phyloP scores from a whole-genome alignment of 371 early-diverging fungal species.

The Blastocladiella emersonii region DNA sequence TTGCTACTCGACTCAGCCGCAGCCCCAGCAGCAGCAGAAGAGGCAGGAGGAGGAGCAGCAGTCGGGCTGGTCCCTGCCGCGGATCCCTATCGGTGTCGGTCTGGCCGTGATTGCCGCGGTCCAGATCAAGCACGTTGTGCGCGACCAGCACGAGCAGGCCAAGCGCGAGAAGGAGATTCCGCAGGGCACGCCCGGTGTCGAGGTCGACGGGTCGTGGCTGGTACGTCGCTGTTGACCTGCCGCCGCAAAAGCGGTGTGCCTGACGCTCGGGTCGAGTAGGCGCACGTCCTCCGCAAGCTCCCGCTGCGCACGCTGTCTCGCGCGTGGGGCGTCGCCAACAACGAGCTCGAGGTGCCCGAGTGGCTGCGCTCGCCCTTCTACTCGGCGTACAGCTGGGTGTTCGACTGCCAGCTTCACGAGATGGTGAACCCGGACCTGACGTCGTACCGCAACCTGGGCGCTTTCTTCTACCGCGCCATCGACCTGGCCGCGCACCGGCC shows the following conservation, averaged over 20 bases:
- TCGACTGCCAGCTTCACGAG: constrained; percentile 84
- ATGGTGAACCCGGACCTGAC: constrained; percentile 68
- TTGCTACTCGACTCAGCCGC: too few relatives aligned
- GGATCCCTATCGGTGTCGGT: constrained; percentile 66
- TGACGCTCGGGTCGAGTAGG: too few relatives aligned
- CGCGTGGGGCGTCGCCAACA: constrained; percentile 77
- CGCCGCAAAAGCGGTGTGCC: too few relatives aligned
- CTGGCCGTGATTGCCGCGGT: constrained; percentile 53
- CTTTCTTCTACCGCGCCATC: constrained; percentile 82
- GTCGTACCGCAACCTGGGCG: constrained; percentile 64
- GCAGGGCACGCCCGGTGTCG: constrained; percentile 16
- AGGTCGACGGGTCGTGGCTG: constrained; percentile 70
- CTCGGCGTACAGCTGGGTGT: constrained; percentile 61
- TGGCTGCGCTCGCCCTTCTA: constrained; percentile 61
- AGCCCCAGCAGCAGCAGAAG: too few relatives aligned
- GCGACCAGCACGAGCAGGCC: background rate
- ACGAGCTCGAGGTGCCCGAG: constrained; percentile 59
- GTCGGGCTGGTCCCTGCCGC: background rate
- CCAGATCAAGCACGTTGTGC: constrained; percentile 16
- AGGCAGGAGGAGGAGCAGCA: too few relatives aligned
- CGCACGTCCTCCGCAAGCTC: constrained; percentile 68
- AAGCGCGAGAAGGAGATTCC: constrained; percentile 28
- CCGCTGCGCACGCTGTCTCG: constrained; percentile 79
- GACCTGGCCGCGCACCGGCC: background rate
- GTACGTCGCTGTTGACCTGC: constrained; percentile 30